Evolutionary conservation across 305 asterid genomes (phyloP).

Genomic region (Fraxinus nigra): DNA sequence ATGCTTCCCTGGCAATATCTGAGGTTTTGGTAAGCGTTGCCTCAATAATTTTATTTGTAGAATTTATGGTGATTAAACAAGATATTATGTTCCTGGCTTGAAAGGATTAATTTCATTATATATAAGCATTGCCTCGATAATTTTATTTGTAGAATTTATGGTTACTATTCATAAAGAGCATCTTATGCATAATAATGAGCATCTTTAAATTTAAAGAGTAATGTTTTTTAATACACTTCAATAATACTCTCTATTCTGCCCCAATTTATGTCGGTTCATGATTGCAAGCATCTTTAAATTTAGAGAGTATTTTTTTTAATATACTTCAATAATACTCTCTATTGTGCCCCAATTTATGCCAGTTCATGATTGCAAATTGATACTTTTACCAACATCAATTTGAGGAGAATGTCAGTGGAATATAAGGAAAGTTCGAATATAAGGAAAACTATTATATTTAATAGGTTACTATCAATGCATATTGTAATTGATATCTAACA

Average conservation of each 20-base stretch:
- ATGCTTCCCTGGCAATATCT: constrained; percentile 88
- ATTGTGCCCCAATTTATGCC: no score
- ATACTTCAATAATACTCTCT: not conserved
- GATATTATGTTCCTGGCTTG: not conserved
- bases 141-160: not conserved
- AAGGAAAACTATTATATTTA: no score
- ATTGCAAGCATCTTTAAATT: no score
- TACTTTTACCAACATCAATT: no score
- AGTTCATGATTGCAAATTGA: no score
- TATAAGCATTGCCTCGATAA: not conserved
- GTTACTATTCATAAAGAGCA: not conserved
- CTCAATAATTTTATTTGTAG: constrained; percentile 1
- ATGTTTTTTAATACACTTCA: not conserved
- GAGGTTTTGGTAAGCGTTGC: constrained; percentile 71
- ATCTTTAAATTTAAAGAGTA: no score
- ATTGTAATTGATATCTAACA: no score
- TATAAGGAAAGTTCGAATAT: no score
- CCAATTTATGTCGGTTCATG: no score
- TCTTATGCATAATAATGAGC: not conserved
- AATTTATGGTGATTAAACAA: constrained; percentile 2
- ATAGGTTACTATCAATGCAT: no score
- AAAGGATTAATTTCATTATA: not conserved
- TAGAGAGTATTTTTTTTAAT: no score
- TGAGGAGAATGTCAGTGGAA: no score
- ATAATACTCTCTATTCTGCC: not conserved